phyloP scores from a whole-genome alignment of 345 rosid genomes.

The Kernera saxatilis region DNA sequence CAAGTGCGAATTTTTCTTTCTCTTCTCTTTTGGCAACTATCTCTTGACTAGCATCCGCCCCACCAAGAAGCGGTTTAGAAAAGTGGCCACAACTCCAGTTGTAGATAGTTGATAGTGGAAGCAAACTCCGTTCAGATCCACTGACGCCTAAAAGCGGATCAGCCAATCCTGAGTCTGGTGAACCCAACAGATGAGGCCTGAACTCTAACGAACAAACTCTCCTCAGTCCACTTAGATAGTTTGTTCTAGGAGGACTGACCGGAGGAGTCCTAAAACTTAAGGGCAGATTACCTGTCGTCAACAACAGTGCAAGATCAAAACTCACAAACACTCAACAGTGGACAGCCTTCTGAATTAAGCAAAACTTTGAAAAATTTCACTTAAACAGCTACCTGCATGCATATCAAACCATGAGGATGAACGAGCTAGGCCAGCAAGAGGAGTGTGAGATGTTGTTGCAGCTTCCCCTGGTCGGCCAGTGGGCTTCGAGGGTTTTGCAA shows the following conservation, averaged over 20 bases:
- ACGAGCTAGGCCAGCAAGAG: constrained; percentile 74
- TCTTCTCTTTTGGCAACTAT: constrained; percentile 76
- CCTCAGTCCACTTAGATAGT: constrained; percentile 73
- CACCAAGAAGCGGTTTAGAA: constrained; percentile 87
- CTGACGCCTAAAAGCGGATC: constrained; percentile 75
- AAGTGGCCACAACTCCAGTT: constrained; percentile 97
- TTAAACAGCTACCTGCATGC: constrained; percentile 59
- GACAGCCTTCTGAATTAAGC: constrained; percentile 5
- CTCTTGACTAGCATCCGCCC: constrained; percentile 77
- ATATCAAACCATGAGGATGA: constrained; percentile 96
- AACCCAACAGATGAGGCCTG: constrained; percentile 74
- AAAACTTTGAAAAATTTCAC: not conserved
- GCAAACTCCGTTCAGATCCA: constrained; percentile 69
- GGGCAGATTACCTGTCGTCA: constrained; percentile 77
- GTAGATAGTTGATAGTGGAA: constrained; percentile 90
- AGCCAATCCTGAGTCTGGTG: constrained; percentile 94
- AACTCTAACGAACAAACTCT: constrained; percentile 94
- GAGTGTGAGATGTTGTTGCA: constrained; percentile 47
- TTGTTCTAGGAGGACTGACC: constrained; percentile 93
- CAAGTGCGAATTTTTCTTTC: constrained; percentile 77
- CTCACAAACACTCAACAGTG: not conserved
- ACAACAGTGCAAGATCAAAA: constrained; percentile 25
- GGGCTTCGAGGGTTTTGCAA: constrained; percentile 58
- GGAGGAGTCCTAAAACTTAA: constrained; percentile 95
- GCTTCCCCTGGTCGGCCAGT: constrained; percentile 53